Evolutionary conservation across 371 early-diverging fungal genomes (phyloP).

Genomic region (Circinella minor): DNA sequence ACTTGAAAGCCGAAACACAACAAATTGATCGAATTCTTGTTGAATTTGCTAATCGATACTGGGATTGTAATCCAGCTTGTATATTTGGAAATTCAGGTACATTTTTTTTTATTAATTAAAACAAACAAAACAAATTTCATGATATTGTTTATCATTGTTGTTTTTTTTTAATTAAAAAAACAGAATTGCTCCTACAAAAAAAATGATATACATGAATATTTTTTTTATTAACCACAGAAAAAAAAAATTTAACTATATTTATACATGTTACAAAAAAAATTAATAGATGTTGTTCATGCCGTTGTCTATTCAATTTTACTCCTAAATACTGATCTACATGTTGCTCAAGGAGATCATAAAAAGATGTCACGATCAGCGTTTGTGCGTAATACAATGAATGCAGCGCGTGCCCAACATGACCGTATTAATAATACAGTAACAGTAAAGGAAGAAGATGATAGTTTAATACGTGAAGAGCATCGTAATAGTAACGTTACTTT

Average conservation of each 20-base stretch:
- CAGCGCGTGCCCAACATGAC: constrained; percentile 47
- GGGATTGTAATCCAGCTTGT: constrained; percentile 76
- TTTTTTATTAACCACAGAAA: too few relatives aligned
- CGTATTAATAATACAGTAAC: background rate
- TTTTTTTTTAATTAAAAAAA: too few relatives aligned
- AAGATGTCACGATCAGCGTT: constrained; percentile 68
- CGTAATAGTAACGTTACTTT: constrained; percentile 24
- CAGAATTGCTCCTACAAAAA: too few relatives aligned
- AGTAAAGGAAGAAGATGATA: constrained; percentile 5
- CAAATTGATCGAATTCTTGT: constrained; percentile 87
- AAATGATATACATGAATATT: too few relatives aligned
- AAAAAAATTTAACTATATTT: too few relatives aligned
- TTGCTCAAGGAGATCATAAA: constrained; percentile 73
- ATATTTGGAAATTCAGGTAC: constrained; percentile 57
- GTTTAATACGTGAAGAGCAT: constrained; percentile 10
- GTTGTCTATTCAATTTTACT: constrained; percentile 86
- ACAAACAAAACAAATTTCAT: background rate
- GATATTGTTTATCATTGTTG: background rate
- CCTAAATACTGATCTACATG: constrained; percentile 92
- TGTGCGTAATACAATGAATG: constrained; percentile 63
- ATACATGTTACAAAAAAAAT: too few relatives aligned
- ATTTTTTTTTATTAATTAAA: background rate
- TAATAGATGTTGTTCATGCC: constrained; percentile 79
- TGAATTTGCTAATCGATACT: constrained; percentile 79
- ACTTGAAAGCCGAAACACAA: constrained; percentile 91